Base-by-base conservation (phyloP, 2,329 filamentous ascomycete species). In the Hirsutella thompsonii region DNA sequence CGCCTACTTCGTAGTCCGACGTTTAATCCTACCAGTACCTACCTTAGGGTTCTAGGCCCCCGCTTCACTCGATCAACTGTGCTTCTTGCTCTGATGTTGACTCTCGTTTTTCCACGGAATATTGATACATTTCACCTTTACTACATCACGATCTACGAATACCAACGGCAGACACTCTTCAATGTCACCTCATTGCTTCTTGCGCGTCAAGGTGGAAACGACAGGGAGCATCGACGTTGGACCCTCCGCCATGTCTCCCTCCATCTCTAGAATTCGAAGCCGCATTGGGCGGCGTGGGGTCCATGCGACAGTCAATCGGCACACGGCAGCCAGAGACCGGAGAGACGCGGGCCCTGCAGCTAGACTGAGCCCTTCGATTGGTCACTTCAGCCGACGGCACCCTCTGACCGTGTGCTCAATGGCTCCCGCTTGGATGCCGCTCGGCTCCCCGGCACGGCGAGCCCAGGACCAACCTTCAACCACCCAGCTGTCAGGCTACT, bases 391-490 rank as follows among this genome's bases (percentile, higher is more conserved):
- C 14, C 32, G 32, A 34, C 32, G 32, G n/a, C 14, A 18, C 32
- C 32, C 21, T 16, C 35, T 30, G 18, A 11, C 20, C 39, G 8
- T 19, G 19, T 14, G 19, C 16, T 32, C 32, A 16, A 16, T 9
- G 20, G 40, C 21, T 34, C 19, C 35, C 26, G 35, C 40, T 38
- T 35, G 20, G 40, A 33, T 34, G 28, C 35, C 28, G 35, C 40
- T 38, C 40, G 40, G 40, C 40, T 41, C 34, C 40, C 40, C 40
- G 40, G 40, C 40, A 41, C 40, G 35, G 35, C 23, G 6, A 19
- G 8, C 30, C 30, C 30, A 14, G n/a, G 30, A 8, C 30, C 5
- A 18, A 4, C 8, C 8, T 16, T 8, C 6, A 16, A n/a, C 32
- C 14, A 26, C 11, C 23, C 23, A 26, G 23, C 23, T 26, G 23